phyloP scores from a whole-genome alignment of 805 yeast genomes.

The Kazachstania psychrophila region DNA sequence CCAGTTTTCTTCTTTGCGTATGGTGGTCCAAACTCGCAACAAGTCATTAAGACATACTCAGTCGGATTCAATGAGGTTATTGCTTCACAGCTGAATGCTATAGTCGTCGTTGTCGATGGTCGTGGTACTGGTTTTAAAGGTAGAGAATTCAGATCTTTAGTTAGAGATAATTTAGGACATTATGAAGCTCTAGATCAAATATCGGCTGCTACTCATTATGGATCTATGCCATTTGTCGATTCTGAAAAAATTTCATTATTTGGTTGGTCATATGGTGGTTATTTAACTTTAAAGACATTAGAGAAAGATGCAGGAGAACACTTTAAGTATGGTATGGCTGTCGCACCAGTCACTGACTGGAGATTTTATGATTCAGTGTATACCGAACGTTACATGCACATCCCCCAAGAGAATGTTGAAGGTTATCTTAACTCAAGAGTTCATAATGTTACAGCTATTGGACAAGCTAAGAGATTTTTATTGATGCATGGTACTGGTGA shows the following conservation, averaged over 20 bases:
- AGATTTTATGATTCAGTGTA: slow-evolving; percentile 81
- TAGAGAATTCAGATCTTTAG: slow-evolving; percentile 62
- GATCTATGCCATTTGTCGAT: slow-evolving; percentile 54
- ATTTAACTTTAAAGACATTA: slow-evolving; percentile 77
- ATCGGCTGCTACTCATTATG: slow-evolving; percentile 69
- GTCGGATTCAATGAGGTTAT: slow-evolving; percentile 65
- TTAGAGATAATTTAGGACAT: slow-evolving; percentile 73
- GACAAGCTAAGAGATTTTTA: slow-evolving; percentile 54
- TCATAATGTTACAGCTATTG: slow-evolving; percentile 46
- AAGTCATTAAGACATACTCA: slow-evolving; percentile 53
- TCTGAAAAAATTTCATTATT: slow-evolving; percentile 66
- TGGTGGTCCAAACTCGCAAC: slow-evolving; percentile 94
- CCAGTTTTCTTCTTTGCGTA: slow-evolving; percentile 86
- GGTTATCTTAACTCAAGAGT: slow-evolving; percentile 59
- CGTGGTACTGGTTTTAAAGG: slow-evolving; percentile 94
- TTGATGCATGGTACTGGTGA: slow-evolving; percentile 96
- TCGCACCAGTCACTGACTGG: slow-evolving; percentile 98
- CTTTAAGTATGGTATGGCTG: slow-evolving; percentile 86
- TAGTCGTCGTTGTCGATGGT: slow-evolving; percentile 93
- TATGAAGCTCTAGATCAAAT: slow-evolving; percentile 84
- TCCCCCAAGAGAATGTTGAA: slow-evolving; percentile 55
- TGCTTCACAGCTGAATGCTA: slow-evolving; percentile 67
- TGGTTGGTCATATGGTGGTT: slow-evolving; percentile 99
- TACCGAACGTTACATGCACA: slow-evolving; percentile 90
- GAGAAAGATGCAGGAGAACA: slow-evolving; percentile 69